These are phyloP conservation scores for Hemileia vastatrix DNA, from an alignment of 1,284 basidiomycete species.

Conservation along the genomic window DNA sequence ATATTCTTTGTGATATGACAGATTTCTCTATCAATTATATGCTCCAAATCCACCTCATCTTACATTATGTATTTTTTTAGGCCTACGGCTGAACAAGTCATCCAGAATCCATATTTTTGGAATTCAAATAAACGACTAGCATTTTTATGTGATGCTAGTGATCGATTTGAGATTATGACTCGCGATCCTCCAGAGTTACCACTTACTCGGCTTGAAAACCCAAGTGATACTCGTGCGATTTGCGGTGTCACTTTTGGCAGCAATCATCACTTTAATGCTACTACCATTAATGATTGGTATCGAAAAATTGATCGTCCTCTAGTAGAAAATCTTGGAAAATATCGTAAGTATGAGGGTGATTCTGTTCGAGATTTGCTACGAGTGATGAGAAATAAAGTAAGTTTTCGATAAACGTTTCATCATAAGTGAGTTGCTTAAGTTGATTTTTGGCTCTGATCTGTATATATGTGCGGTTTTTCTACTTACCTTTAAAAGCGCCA, in stretches of 20 bases:
- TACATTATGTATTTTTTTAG: slow-evolving; percentile 47
- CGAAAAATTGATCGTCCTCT: slow-evolving; percentile 72
- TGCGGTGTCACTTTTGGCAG: no score
- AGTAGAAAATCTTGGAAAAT: slow-evolving; percentile 89
- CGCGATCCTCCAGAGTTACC: slow-evolving; percentile 72
- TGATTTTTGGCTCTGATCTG: neutral
- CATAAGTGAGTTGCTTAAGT: no score
- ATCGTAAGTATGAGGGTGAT: slow-evolving; percentile 83
- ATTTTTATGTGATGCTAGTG: slow-evolving; percentile 93
- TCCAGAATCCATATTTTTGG: slow-evolving; percentile 97
- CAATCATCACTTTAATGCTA: neutral
- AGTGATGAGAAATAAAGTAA: slow-evolving; percentile 86
- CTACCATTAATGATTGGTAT: slow-evolving; percentile 62
- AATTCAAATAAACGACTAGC: slow-evolving; percentile 68
- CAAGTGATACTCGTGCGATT: no score
- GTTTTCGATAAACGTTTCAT: no score
- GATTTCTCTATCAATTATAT: no score
- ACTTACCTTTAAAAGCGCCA: slow-evolving; percentile 62
- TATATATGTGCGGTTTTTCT: slow-evolving; percentile 11
- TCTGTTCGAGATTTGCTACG: slow-evolving; percentile 84
- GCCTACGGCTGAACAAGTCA: slow-evolving; percentile 72
- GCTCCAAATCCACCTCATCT: neutral
- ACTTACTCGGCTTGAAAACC: slow-evolving; percentile 63
- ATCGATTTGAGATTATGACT: slow-evolving; percentile 96
- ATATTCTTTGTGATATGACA: no score